Evolutionary conservation across 176 grass and related monocot species (phyloP), one percentile per base, ranked within the genome.

Genomic region (Triticum monococcum): DNA sequence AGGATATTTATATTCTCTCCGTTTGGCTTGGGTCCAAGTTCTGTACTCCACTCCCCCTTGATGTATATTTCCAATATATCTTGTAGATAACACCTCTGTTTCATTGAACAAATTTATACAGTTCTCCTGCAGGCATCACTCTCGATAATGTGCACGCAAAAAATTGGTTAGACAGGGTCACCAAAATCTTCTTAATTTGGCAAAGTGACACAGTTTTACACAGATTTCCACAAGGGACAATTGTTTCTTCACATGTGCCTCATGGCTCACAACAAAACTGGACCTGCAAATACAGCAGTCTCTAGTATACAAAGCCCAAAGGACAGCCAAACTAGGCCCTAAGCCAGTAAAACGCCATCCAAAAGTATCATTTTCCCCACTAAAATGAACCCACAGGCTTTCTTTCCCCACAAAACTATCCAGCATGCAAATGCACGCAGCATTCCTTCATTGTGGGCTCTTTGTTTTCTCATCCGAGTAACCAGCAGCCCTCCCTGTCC

Each of bases 401-500:
- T 50, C 14, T 54, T 7, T 54, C 50, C 16, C 7, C 14, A 36
- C 46, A 25, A 8, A 25, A 63, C 35, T 64, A 8, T 59, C 33
- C 75, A 68, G 8, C 2, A 25, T 52, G 78, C 22, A 61, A 25
- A 79, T 23, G 12, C 62, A 13, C 68, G 8, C 3, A 5, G 16
- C 8, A 23, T 12, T 77, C 26, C 3, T 23, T 89, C 69, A 91
- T 56, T 84, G 36, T 22, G 36, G 10, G 25, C n/a, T 70, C 79
- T 84, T 45, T 0, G 54, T 87, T 86, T 82, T 89, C 50, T 95
- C 93, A 3, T 92, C 66, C 14, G 63, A 77, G 72, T 98, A 98
- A 91, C 84, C 84, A 85, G 96, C 80, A 54, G 96, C 96, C 67
- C 90, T 95, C 72, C 93, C 93, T 3, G 63, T 81, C 56, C 91